Evolutionary conservation across 2,329 filamentous ascomycete species (phyloP), one percentile per base, ranked within the genome.

Genomic region (Sporothrix pseudoabietina): DNA sequence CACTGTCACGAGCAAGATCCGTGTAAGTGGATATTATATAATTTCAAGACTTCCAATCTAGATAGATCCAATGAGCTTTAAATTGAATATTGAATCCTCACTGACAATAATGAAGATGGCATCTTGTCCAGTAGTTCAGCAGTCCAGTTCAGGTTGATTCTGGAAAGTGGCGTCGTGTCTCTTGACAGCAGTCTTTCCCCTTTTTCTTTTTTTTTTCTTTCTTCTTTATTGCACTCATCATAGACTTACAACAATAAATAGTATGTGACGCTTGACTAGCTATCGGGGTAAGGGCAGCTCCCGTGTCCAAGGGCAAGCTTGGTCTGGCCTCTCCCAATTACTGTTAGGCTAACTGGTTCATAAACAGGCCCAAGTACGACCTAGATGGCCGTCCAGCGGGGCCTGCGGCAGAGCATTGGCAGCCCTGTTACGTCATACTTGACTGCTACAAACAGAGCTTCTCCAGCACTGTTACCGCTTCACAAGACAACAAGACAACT

Each of bases 341-440:
- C 26, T 57, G 6, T 57, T 10, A 8, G 16, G 16, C 14, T 12
- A 6, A 19, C 44, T 49, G 44, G 44, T 19, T 52, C 5, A 52
- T 55, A 35, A 35, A 35, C 32, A 61, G 19, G 26, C 22, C 12
- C 54, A 57, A 57, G 54, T 0, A 26, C 26, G 26, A 26, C 26
- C 1, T 26, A 57, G 9, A 32, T 12, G n/a, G 49, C 10, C 14
- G 22, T 12, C n/a, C 12, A 32, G 55, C 10, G 55, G 30, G 55
- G 30, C 30, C 30, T 19, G 30, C 4, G 16, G 8, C 55, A 35
- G 55, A 55, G 14, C 52, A n/a, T 26, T 22, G n/a, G 9, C n/a
- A 22, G 7, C 39, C 59, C 22, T 66, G 41, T 66, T 49, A 66
- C 63, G 63, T 66, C 63, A 66, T 66, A 12, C 19, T 66, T 14